A percentile compares a stretch with the other conserved stretches of the same genome.
Conservation (phyloP, 495 filamentous ascomycete genomes). For the Annulohypoxylon nitens region DNA sequence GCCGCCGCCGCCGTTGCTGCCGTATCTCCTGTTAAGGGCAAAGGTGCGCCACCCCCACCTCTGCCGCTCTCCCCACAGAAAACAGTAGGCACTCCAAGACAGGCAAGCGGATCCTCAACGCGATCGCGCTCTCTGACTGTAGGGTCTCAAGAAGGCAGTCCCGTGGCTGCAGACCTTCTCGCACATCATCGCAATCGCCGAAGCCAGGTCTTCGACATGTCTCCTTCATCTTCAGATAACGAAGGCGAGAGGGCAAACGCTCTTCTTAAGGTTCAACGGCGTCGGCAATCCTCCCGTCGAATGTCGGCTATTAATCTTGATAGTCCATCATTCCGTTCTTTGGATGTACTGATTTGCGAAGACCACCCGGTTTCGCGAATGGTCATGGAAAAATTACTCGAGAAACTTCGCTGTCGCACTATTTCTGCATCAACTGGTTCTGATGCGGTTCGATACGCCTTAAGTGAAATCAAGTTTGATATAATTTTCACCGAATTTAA, state of each 20-base stretch:
- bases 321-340: slow-evolving; percentile 87
- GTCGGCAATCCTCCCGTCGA: slow-evolving; percentile 89
- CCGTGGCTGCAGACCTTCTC: slow-evolving; percentile 74
- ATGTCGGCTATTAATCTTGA: slow-evolving; percentile 88
- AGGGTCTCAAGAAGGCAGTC: slow-evolving; percentile 91
- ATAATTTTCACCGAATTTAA: slow-evolving; percentile 99
- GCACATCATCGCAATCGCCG: slow-evolving; percentile 87
- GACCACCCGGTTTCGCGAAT: slow-evolving; percentile 97
- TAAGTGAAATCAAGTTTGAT: slow-evolving; percentile 94
- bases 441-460: slow-evolving; percentile 90
- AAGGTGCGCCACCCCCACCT: slow-evolving; percentile 67
- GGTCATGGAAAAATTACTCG: slow-evolving; percentile 96
- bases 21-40: slow-evolving; percentile 80
- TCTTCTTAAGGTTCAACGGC: slow-evolving; percentile 90
- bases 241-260: slow-evolving; percentile 93
- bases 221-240: slow-evolving; percentile 97
- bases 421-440: slow-evolving; percentile 89
- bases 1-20: slow-evolving; percentile 58
- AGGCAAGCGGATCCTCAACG: slow-evolving; percentile 60
- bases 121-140: slow-evolving; percentile 92
- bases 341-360: slow-evolving; percentile 96
- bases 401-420: slow-evolving; percentile 95
- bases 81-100: slow-evolving; percentile 60
- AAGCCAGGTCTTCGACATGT: slow-evolving; percentile 95
- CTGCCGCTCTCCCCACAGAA: slow-evolving; percentile 66